Evolutionary conservation across 441 rosid genomes (phyloP).

Genomic region (Syzygium syzygioides): DNA sequence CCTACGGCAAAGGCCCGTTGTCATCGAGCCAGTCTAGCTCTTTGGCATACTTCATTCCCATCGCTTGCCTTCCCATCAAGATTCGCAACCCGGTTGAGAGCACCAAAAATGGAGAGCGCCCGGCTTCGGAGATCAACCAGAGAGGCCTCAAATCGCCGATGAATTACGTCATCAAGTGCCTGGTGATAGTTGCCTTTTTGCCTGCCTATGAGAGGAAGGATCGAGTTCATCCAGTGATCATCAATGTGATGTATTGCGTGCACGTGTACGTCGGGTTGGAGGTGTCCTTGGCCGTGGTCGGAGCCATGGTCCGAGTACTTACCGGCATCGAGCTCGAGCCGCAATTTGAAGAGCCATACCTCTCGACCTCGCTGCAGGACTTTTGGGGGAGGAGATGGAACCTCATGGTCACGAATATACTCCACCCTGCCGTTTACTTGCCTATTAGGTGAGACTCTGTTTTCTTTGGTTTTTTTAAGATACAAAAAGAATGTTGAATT

Average conservation of each 20-base stretch:
- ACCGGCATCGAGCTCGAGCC: not conserved
- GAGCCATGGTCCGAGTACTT: not conserved
- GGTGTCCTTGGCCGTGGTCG: not conserved
- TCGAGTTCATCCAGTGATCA: not conserved
- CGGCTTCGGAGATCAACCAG: not conserved
- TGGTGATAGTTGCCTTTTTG: not conserved
- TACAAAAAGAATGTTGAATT: not conserved
- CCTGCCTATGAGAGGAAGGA: slow-evolving; percentile 1
- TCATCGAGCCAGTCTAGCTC: not conserved
- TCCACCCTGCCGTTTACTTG: slow-evolving; percentile 14
- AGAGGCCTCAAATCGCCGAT: slow-evolving; percentile 1
- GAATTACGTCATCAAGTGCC: slow-evolving; percentile 2
- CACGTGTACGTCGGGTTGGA: slow-evolving; percentile 1
- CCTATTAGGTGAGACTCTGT: not conserved
- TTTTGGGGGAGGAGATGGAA: slow-evolving; percentile 42
- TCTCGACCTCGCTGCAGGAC: slow-evolving; percentile 23
- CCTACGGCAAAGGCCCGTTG: slow-evolving; percentile 10
- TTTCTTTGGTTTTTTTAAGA: not conserved
- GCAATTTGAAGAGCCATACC: slow-evolving; percentile 20
- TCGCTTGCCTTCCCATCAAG: slow-evolving; percentile 14
- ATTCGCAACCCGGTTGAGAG: not conserved
- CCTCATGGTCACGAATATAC: slow-evolving; percentile 14
- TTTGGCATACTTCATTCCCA: not conserved
- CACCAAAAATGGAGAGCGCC: not conserved
- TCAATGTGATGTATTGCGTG: not conserved